phyloP scores from a whole-genome alignment of 2,329 filamentous ascomycete genomes.

The Mariannaea sp. region DNA sequence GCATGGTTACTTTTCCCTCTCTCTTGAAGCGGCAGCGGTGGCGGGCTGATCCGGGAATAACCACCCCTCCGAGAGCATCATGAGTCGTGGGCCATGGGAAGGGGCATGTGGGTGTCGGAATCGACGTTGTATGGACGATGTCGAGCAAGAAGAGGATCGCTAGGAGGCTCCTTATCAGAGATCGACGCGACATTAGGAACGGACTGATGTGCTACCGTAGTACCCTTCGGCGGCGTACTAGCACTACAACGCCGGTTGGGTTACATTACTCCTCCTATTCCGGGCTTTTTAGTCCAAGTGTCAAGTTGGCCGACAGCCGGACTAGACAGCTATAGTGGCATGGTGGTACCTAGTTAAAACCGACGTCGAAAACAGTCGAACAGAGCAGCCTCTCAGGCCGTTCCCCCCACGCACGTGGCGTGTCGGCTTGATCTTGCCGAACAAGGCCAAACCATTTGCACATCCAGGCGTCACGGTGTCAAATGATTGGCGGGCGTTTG shows the following conservation, averaged over 20 bases:
- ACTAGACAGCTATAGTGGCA: no score
- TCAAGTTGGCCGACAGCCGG: no score
- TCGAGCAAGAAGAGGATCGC: neutral
- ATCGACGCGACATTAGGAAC: neutral
- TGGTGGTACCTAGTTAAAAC: no score
- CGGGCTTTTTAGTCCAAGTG: no score
- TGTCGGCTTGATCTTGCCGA: neutral
- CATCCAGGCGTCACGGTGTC: slow-evolving; percentile 24
- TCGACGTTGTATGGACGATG: slow-evolving; percentile 1
- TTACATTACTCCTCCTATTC: no score
- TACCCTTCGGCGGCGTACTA: no score
- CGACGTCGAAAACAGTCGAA: neutral
- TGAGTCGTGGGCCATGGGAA: neutral
- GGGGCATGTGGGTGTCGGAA: slow-evolving; percentile 4
- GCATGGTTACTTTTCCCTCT: no score
- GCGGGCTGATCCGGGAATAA: no score
- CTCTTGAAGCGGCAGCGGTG: no score
- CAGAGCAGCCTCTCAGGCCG: slow-evolving; percentile 16
- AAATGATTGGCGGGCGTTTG: slow-evolving; percentile 31
- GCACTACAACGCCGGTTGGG: no score
- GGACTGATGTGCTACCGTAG: neutral
- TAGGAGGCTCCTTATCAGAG: neutral
- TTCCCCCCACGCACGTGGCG: slow-evolving; percentile 28
- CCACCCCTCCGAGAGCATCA: no score
- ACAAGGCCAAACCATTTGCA: neutral